phyloP scores from a whole-genome alignment of 2,329 filamentous ascomycete genomes.

The Colletotrichum tabaci region DNA sequence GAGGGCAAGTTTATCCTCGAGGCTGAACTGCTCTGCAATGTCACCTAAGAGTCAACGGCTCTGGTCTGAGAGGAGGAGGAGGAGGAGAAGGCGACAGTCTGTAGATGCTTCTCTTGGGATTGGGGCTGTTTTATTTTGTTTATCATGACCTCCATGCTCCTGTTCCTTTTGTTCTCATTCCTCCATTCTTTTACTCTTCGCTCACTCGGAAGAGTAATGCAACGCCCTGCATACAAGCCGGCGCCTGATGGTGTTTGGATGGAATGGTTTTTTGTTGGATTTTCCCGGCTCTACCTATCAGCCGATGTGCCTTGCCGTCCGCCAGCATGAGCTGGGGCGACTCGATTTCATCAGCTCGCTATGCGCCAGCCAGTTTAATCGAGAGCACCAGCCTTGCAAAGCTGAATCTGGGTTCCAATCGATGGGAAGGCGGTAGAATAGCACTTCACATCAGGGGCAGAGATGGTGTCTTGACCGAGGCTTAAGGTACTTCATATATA shows the following conservation, averaged over 20 bases:
- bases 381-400: background rate
- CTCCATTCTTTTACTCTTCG: no score
- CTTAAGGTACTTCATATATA: background rate
- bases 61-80: no score
- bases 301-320: background rate
- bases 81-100: no score
- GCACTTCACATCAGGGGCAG: background rate
- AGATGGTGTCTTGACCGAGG: background rate
- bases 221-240: background rate
- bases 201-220: background rate
- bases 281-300: background rate
- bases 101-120: background rate
- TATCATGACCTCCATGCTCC: background rate
- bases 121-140: background rate
- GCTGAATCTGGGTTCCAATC: background rate
- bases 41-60: conserved; percentile 62
- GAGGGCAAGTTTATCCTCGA: conserved; percentile 98
- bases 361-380: background rate
- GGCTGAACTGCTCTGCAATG: conserved; percentile 88
- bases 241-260: conserved; percentile 3
- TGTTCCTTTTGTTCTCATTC: background rate
- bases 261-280: background rate
- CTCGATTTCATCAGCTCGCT: background rate
- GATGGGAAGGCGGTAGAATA: no score
- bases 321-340: background rate